Percentiles rank a stretch among this genome's conserved stretches.
These are phyloP conservation scores for Pythium sukuiense DNA, from an alignment of 352 stramenopile species.

Conservation along the genomic window DNA sequence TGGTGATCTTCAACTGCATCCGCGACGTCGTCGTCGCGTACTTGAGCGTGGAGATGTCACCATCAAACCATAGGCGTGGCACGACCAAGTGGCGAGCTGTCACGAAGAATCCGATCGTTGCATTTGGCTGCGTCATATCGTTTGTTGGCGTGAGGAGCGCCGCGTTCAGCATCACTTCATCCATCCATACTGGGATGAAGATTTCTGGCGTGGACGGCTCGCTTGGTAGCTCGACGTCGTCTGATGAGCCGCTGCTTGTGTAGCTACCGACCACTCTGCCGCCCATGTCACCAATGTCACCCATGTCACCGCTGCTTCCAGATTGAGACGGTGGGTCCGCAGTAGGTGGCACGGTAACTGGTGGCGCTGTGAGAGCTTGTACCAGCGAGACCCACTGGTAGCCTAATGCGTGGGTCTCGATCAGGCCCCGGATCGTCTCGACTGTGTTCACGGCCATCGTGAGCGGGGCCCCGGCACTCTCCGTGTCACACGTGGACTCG, in stretches of 20 bases:
- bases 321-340: background rate
- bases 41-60: slow-evolving; percentile 5
- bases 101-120: slow-evolving; percentile 18
- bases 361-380: too few species aligned
- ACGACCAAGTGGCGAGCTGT: slow-evolving; percentile 23
- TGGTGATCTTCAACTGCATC: background rate
- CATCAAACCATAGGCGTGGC: slow-evolving; percentile 13
- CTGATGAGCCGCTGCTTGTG: background rate
- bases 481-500: slow-evolving; percentile 4
- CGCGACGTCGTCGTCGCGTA: slow-evolving; percentile 9
- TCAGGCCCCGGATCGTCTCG: background rate
- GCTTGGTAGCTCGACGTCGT: background rate
- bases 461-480: slow-evolving; percentile 6
- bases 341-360: background rate
- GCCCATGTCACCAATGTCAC: too few species aligned
- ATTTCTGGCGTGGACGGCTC: background rate
- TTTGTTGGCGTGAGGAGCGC: slow-evolving; percentile 12
- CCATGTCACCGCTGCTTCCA: background rate
- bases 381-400: background rate
- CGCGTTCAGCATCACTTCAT: background rate
- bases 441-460: slow-evolving; percentile 20
- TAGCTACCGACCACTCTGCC: too few species aligned
- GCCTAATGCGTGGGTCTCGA: background rate
- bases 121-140: background rate
- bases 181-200: slow-evolving; percentile 7